Evolutionary conservation across 352 stramenopile genomes (phyloP).

Genomic region (Pythium grandisporangium): DNA sequence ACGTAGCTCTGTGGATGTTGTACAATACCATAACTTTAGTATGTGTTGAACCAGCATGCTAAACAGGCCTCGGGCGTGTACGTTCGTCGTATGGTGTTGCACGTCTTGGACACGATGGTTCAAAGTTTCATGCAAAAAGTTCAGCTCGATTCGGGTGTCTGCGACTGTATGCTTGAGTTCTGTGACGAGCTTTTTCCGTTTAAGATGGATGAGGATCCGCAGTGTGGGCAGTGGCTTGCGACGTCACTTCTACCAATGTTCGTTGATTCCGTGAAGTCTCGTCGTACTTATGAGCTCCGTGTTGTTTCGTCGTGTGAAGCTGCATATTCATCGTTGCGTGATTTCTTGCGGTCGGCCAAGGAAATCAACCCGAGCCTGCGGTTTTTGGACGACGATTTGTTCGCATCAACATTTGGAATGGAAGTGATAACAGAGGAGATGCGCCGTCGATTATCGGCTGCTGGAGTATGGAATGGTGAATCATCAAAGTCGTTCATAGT

Average conservation of each 20-base stretch:
- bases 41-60: conserved; percentile 18
- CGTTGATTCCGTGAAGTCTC: conserved; percentile 47
- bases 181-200: conserved; percentile 59
- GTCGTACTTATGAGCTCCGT: conserved; percentile 51
- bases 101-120: conserved; percentile 67
- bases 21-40: too few species aligned
- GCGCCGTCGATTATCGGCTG: conserved; percentile 60
- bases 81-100: conserved; percentile 62
- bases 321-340: conserved; percentile 58
- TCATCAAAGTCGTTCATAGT: conserved; percentile 56
- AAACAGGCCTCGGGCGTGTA: conserved; percentile 25
- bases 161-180: conserved; percentile 54
- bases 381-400: conserved; percentile 74
- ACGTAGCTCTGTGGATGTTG: too few species aligned
- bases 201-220: conserved; percentile 49
- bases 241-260: conserved; percentile 61
- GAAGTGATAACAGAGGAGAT: conserved; percentile 74
- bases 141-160: conserved; percentile 47
- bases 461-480: conserved; percentile 60
- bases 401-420: conserved; percentile 48
- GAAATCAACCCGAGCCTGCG: conserved; percentile 41
- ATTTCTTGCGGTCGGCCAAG: conserved; percentile 64
- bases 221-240: conserved; percentile 66
- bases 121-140: conserved; percentile 69
- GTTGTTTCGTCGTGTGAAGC: conserved; percentile 51